Base-by-base conservation (phyloP, 2,329 filamentous ascomycete species). In the Aureobasidium mangrovei region DNA sequence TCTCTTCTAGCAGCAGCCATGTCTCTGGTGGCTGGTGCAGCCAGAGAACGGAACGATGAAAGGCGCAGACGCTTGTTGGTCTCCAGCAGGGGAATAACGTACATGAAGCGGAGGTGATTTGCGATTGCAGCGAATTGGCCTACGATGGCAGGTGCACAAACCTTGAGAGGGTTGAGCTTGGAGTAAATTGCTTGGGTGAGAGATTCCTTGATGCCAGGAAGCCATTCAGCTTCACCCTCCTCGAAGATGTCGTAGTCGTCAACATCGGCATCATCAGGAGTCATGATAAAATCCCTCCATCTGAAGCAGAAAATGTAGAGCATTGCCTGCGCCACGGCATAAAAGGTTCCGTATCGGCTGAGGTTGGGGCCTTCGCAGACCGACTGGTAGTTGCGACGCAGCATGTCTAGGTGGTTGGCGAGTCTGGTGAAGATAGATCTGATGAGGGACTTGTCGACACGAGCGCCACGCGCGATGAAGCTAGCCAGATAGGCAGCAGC, bases 301-400 rank as follows among this genome's bases (percentile, higher is more conserved):
- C 93, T 84, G 76, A 98, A 98, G 74, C 93, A 98, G 71, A 95
- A 96, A 56, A 95, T 91, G 73, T 96, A 96, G 27, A 96, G 79
- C 2, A 94, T 76, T 1, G 90, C 90, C 69, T 96, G 91, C n/a
- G 86, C 83, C 45, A 90, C 82, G 18, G 87, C 84, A 68, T 96
- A 96, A 70, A 94, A 95, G 10, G 86, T 82, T 45, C 84, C 82
- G 66, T 91, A 95, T 44, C 86, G 84, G 58, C 85, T 83, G 55
- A 94, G 79, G 67, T 98, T 90, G 0, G 93, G 93, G 3, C 89
- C 90, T 12, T 83, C 83, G 67, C 90, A 95, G 31, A 77, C 74
- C 4, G 79, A 74, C 66, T 95, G 86, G 67, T 90, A 85, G 44
- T 82, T 76, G 10, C 74, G 68, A n/a, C 88, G 84, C 63, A 93